Base-by-base conservation (phyloP, 2,329 filamentous ascomycete genomes). In the Decorospora gaudefroyi region DNA sequence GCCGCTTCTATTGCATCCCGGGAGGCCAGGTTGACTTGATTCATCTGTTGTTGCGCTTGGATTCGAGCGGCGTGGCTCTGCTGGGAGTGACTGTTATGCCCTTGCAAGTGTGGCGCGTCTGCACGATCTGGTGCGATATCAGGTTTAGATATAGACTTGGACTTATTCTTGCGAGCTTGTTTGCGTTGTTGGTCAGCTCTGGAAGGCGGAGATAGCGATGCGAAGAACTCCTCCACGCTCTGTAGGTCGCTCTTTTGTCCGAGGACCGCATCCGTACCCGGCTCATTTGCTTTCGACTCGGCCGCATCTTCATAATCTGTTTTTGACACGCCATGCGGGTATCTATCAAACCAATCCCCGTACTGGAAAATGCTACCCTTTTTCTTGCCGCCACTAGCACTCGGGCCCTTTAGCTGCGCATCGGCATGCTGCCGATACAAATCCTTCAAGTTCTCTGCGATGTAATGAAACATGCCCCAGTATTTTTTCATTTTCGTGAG, bases 381-480 rank as follows among this genome's bases (percentile, higher is more conserved):
- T 41, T 55, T 61, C 32, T 64, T 65, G 8, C 65, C 59, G 6
- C 56, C 57, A 12, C 44, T 42, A 4, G 52, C 77, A 9, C 67
- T 70, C n/a, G 77, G 77, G 7, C 88, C 88, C 55, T 83, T 81
- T 39, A 85, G 78, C 19, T 85, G 83, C n/a, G 86, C 86, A 67
- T 96, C 90, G 11, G 90, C 85, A 57, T 90, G 92, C 33, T 84
- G 82, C 37, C 87, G 83, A 66, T 96, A 99, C 49, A 95, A 84
- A 41, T 92, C 87, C 47, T 93, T 90, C 23, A 96, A 79, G 61
- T 92, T 93, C 66, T 97, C 91, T 1, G 90, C 86, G 81, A 97
- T 91, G 74, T 90, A 96, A 67, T 96, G 89, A 65, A 97, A 96
- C 87, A 96, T 95, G 48, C 92, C 93, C 93, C 93, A 99, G 62